A percentile compares a stretch with the other conserved stretches of the same genome.
Evolutionary conservation across 305 asterid species (phyloP).

Genomic region (Solanum hybrid): DNA sequence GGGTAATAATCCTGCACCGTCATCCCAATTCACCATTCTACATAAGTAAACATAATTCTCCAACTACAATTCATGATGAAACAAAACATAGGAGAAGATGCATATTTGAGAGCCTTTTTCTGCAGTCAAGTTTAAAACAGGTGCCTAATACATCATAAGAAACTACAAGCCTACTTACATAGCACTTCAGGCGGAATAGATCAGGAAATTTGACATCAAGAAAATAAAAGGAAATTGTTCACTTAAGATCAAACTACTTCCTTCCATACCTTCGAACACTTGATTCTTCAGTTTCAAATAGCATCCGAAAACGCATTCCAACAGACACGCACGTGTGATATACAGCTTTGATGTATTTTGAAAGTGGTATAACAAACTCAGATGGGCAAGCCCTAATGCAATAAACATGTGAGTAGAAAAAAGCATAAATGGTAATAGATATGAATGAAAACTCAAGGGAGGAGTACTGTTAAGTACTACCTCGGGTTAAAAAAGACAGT

Average conservation of each 20-base stretch:
- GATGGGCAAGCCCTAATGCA: slow-evolving; percentile 86
- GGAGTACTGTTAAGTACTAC: slow-evolving; percentile 19
- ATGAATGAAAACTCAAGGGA: background rate
- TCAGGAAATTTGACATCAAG: background rate
- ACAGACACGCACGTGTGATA: slow-evolving; percentile 86
- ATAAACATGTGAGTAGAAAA: slow-evolving; percentile 15
- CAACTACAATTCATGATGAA: background rate
- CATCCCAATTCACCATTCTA: background rate
- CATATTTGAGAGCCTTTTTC: background rate
- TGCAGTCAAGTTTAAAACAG: background rate
- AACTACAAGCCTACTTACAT: background rate
- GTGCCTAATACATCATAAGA: background rate
- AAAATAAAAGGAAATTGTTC: background rate
- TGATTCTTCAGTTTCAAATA: slow-evolving; percentile 96
- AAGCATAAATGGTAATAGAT: background rate
- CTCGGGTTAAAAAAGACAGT: slow-evolving; percentile 88
- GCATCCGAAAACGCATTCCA: slow-evolving; percentile 96
- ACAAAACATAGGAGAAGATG: background rate
- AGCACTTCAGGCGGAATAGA: background rate
- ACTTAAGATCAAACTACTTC: background rate
- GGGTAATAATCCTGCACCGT: background rate
- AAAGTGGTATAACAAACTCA: slow-evolving; percentile 79
- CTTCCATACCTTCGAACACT: slow-evolving; percentile 77
- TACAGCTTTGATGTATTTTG: slow-evolving; percentile 83
- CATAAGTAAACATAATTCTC: background rate